Evolutionary conservation across 2,329 filamentous ascomycete genomes (phyloP), one percentile per base, ranked within the genome.

Genomic region (Sporothrix euskadiensis): DNA sequence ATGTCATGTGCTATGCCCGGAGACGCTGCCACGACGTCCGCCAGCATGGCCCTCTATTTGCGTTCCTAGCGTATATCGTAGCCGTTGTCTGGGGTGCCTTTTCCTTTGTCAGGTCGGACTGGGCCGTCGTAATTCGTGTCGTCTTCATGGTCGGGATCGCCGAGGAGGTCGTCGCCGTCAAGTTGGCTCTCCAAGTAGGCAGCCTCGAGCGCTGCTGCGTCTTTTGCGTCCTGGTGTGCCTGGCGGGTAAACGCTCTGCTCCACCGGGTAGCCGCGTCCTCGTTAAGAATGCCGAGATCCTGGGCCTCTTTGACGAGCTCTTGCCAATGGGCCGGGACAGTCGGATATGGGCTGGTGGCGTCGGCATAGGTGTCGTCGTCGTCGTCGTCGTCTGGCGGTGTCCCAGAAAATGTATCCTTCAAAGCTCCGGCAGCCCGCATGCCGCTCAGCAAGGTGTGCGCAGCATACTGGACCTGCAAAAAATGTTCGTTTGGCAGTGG

Each of bases 271-370:
- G 66, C 66, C 22, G 26, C 66, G 16, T 16, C 10, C 22, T n/a
- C 47, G 26, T 69, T n/a, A 6, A 74, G 41, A 16, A 71, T 47
- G 26, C 69, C 69, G 12, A 47, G 47, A 35, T 74, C 65, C 16
- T 66, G 44, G 9, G 71, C 73, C 1, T 66, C 73, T 10, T 74
- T 66, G 7, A 74, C 12, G 10, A 74, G 35, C 6, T 4, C 56
- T 30, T 16, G 2, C 73, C 73, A 59, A 14, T 30, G 26, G 26
- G n/a, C 22, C 56, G 56, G 56, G 56, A 59, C 30, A 63, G 22
- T 47, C 1, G 49, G 30, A 3, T n/a, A 69, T 19, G 65, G 65
- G 26, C 30, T 4, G 39, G 3, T 47, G 10, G 10, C 41, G 10
- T 47, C 41, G 41, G 7, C 41, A 14, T 47, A 10, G 41, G 7